A percentile compares a stretch with the other conserved stretches of the same genome.
Evolutionary conservation across 805 yeast species (phyloP).

Genomic region (Vanderwaltozyma tropicalis): DNA sequence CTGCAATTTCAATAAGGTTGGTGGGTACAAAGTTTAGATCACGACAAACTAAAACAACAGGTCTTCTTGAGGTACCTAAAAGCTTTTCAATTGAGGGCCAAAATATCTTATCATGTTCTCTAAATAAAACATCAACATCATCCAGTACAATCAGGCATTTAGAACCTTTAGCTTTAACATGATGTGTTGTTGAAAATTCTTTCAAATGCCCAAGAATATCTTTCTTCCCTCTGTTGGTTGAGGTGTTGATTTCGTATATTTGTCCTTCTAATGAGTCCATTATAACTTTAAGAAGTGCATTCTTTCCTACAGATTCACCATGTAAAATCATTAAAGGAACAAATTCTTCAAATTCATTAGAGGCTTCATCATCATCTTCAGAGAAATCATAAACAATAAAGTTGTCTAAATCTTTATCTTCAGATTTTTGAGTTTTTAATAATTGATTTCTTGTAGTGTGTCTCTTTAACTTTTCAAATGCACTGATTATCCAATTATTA

Average conservation of each 20-base stretch:
- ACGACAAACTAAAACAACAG: conserved; percentile 57
- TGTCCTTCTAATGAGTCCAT: conserved; percentile 54
- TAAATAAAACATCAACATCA: conserved; percentile 75
- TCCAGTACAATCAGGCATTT: conserved; percentile 70
- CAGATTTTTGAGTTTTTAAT: conserved; percentile 14
- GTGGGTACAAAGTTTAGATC: conserved; percentile 40
- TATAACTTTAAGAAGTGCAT: conserved; percentile 59
- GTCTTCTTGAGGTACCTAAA: conserved; percentile 52
- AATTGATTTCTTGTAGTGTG: conserved; percentile 28
- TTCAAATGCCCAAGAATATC: conserved; percentile 55
- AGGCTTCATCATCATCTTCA: conserved; percentile 1
- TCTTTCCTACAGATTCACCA: conserved; percentile 76
- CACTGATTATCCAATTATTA: conserved; percentile 24
- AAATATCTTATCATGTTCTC: conserved; percentile 63
- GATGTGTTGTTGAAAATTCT: conserved; percentile 77
- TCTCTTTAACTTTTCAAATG: conserved; percentile 28
- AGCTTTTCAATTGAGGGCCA: conserved; percentile 65
- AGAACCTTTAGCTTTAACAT: conserved; percentile 44
- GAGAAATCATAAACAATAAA: conserved; percentile 27
- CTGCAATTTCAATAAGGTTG: conserved; percentile 36
- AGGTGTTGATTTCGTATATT: conserved; percentile 71
- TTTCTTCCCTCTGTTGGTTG: conserved; percentile 62
- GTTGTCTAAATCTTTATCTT: conserved; percentile 19
- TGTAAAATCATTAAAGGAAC: conserved; percentile 54
- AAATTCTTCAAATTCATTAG: conserved; percentile 25